Conservation (phyloP, 2,329 filamentous ascomycete species). For the Cryphonectria carpinicola region DNA sequence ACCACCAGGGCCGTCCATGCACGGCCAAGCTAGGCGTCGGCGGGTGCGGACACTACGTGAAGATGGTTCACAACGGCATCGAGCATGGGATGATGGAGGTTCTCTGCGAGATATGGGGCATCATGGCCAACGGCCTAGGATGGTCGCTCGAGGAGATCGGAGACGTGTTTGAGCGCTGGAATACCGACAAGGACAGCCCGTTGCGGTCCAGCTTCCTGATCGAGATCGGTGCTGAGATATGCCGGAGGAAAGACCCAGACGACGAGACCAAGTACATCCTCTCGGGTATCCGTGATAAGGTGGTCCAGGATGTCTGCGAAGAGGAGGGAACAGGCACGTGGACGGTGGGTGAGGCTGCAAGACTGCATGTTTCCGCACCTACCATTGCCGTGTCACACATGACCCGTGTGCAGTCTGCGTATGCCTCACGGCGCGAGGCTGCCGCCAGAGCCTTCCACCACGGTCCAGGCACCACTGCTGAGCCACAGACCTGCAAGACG, state of each 20-base stretch:
- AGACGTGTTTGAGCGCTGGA: slow-evolving; percentile 64
- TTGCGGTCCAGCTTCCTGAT: slow-evolving; percentile 64
- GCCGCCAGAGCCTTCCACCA: slow-evolving; percentile 58
- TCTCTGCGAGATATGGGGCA: slow-evolving; percentile 66
- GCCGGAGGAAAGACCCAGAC: slow-evolving; percentile 48
- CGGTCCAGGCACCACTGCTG: slow-evolving; percentile 42
- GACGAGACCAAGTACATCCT: slow-evolving; percentile 54
- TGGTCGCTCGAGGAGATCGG: slow-evolving; percentile 65
- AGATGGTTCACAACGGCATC: slow-evolving; percentile 78
- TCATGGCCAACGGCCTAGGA: slow-evolving; percentile 62
- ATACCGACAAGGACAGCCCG: slow-evolving; percentile 52
- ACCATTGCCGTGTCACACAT: slow-evolving; percentile 67
- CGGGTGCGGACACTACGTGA: slow-evolving; percentile 72
- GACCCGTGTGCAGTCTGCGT: slow-evolving; percentile 65
- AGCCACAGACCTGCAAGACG: slow-evolving; percentile 29
- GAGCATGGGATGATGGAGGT: slow-evolving; percentile 72
- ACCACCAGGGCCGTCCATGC: slow-evolving; percentile 61
- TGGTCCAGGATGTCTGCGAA: slow-evolving; percentile 69
- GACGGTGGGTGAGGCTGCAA: slow-evolving; percentile 65
- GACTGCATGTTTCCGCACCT: slow-evolving; percentile 65
- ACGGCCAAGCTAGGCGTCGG: slow-evolving; percentile 63
- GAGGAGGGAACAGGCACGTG: slow-evolving; percentile 71
- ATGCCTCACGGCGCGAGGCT: slow-evolving; percentile 57
- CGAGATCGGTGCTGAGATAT: slow-evolving; percentile 65
- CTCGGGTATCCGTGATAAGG: slow-evolving; percentile 67